Evolutionary conservation across 495 filamentous ascomycete genomes (phyloP).

Genomic region (Xylaria acuta): DNA sequence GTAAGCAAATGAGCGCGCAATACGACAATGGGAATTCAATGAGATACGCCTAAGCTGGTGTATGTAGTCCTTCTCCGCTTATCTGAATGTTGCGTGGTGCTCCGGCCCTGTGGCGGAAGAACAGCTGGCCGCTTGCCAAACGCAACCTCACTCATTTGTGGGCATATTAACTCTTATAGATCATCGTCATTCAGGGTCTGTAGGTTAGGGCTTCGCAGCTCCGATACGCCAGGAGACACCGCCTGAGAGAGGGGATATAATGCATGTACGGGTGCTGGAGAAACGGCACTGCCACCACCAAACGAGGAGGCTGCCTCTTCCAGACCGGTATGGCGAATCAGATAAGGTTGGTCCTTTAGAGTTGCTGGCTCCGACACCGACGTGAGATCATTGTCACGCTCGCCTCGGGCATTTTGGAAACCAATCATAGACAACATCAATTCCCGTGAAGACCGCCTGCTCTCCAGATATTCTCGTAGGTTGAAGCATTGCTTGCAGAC

Average conservation of each 20-base stretch:
- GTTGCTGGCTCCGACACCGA: constrained; percentile 41
- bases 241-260: constrained; percentile 30
- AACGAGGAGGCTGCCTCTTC: constrained; percentile 35
- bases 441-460: constrained; percentile 37
- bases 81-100: constrained; percentile 20
- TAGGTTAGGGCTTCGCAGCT: constrained; percentile 38
- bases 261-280: constrained; percentile 33
- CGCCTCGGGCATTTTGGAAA: constrained; percentile 30
- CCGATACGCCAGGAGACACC: constrained; percentile 30
- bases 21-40: neutral
- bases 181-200: constrained; percentile 36
- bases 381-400: constrained; percentile 40
- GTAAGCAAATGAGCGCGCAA: neutral
- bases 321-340: constrained; percentile 32
- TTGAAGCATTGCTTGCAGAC: constrained; percentile 39
- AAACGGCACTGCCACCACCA: constrained; percentile 28
- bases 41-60: neutral
- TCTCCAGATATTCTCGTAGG: constrained; percentile 38
- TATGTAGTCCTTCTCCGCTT: constrained; percentile 35
- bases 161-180: constrained; percentile 34
- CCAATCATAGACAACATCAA: constrained; percentile 43
- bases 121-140: constrained; percentile 34
- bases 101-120: constrained; percentile 22
- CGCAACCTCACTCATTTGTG: constrained; percentile 23
- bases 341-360: constrained; percentile 36